Evolutionary conservation across 78 protist species (phyloP).

Genomic region (Dictyostelium purpureum): DNA sequence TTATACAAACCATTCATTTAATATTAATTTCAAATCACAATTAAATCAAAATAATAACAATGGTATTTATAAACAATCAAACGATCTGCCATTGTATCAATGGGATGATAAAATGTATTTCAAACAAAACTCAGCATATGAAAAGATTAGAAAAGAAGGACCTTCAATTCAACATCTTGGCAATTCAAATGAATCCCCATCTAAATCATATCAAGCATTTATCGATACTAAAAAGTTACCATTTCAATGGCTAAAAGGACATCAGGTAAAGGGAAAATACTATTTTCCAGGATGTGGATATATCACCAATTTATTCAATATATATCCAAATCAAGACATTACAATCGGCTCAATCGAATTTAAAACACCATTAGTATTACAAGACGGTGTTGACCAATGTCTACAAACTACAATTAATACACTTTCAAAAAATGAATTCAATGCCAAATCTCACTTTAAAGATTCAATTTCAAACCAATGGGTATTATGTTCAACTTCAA

Average conservation of each 20-base stretch:
- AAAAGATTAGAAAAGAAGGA: neutral
- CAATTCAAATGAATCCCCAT: neutral
- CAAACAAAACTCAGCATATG: neutral
- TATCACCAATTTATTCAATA: neutral
- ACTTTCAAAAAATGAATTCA: neutral
- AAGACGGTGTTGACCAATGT: neutral
- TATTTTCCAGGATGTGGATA: constrained; percentile 30
- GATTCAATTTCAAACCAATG: neutral
- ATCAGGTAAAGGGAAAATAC: constrained; percentile 3
- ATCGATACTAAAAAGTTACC: neutral
- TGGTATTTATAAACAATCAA: too few species aligned
- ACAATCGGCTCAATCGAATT: neutral
- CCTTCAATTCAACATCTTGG: neutral
- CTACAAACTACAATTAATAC: neutral
- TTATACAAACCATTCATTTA: neutral
- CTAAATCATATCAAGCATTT: neutral
- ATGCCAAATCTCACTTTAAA: neutral
- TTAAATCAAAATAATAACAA: neutral
- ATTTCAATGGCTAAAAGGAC: constrained; percentile 37
- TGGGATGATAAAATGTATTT: constrained; percentile 45
- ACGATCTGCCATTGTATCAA: constrained; percentile 26
- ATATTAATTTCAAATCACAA: neutral
- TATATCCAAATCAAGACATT: neutral
- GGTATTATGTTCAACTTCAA: neutral
- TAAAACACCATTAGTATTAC: neutral